A percentile compares a stretch with the other conserved stretches of the same genome.
Conservation (phyloP, 495 filamentous ascomycete species). For the Trichoderma virens region DNA sequence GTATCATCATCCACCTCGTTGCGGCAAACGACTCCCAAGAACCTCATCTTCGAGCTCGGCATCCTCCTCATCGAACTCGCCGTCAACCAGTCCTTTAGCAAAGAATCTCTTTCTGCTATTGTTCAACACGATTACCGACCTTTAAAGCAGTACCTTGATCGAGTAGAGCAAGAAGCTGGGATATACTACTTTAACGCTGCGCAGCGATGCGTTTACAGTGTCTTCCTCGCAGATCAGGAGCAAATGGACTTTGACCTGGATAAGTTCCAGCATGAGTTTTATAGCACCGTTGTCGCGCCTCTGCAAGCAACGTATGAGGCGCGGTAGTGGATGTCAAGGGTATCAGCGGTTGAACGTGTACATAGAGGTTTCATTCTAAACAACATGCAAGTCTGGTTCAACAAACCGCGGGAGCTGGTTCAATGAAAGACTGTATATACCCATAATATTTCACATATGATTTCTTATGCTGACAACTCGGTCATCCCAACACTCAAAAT, state of each 20-base stretch:
- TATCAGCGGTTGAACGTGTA: too few relatives aligned
- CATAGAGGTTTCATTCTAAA: too few relatives aligned
- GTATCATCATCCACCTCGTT: not conserved
- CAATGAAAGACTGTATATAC: too few relatives aligned
- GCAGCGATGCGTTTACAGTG: not conserved
- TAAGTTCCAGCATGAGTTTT: not conserved
- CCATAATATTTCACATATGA: too few relatives aligned
- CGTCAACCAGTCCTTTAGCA: conserved; percentile 6
- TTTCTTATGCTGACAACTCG: too few relatives aligned
- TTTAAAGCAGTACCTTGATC: not conserved
- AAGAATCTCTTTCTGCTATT: not conserved
- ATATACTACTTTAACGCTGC: conserved; percentile 2
- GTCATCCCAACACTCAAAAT: too few relatives aligned
- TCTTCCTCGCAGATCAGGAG: not conserved
- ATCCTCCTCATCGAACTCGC: conserved; percentile 6
- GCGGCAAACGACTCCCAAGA: not conserved
- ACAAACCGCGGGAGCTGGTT: too few relatives aligned
- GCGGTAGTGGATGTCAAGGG: not conserved
- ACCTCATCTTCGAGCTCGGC: not conserved
- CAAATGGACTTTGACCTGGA: conserved; percentile 7
- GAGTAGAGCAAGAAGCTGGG: conserved; percentile 1
- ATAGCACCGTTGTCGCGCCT: not conserved
- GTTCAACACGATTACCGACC: not conserved
- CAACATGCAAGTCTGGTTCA: too few relatives aligned
- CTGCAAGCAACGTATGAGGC: not conserved